phyloP scores from a whole-genome alignment of 164 flowering plant genomes.

The Liquidambar formosana region DNA sequence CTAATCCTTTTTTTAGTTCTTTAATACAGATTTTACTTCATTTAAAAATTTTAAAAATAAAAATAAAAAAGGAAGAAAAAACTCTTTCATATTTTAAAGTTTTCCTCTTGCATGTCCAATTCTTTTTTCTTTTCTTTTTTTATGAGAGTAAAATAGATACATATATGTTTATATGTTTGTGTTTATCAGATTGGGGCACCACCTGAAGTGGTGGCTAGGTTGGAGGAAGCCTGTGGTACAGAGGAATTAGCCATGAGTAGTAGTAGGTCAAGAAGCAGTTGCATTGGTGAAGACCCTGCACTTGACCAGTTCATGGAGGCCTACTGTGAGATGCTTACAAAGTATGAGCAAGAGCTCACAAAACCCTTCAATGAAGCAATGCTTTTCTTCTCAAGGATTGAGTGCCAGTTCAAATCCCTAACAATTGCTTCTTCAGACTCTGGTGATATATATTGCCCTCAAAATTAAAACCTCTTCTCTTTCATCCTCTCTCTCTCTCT shows the following conservation, averaged over 20 bases:
- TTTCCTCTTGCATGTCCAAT: no score
- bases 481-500: constrained; percentile 12
- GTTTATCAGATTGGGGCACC: constrained; percentile 82
- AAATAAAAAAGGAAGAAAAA: no score
- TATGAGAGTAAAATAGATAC: no score
- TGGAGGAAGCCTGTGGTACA: constrained; percentile 66
- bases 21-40: no score
- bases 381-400: constrained; percentile 74
- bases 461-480: no score
- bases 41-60: no score
- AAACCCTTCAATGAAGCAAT: constrained; percentile 91
- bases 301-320: constrained; percentile 98
- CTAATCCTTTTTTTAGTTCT: no score
- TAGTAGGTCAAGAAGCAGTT: constrained; percentile 17
- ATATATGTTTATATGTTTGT: no score
- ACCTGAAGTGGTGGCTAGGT: constrained; percentile 69
- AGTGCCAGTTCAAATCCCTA: constrained; percentile 80
- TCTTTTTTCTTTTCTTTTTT: no score
- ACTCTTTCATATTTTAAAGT: no score
- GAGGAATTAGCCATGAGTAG: constrained; percentile 39
- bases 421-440: constrained; percentile 49
- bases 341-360: constrained; percentile 83
- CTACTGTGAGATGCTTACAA: constrained; percentile 87
- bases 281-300: constrained; percentile 77
- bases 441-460: constrained; percentile 21